A percentile compares a stretch with the other conserved stretches of the same genome.
These are phyloP conservation scores for Neurospora tetrasperma DNA, from an alignment of 495 filamentous ascomycete genomes.

Conservation along the genomic window DNA sequence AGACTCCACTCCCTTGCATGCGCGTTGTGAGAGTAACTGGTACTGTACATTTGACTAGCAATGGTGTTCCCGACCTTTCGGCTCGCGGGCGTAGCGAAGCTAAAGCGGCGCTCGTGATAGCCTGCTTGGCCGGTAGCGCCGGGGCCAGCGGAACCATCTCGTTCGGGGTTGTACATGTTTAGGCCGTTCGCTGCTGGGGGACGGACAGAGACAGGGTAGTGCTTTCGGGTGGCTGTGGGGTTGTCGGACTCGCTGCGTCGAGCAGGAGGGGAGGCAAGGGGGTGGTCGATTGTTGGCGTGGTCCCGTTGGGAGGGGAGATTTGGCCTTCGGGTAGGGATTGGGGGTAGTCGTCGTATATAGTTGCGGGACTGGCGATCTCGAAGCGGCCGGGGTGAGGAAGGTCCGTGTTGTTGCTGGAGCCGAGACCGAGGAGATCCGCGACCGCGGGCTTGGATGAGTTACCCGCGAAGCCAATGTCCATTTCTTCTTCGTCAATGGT, in stretches of 20 bases:
- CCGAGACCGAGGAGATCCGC: constrained; percentile 70
- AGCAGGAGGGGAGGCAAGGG: not conserved
- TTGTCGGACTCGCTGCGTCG: not conserved
- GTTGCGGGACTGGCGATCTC: constrained; percentile 49
- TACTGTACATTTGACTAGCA: constrained; percentile 33
- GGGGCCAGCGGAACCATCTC: not conserved
- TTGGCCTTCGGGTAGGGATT: not conserved
- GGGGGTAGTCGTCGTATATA: constrained; percentile 9
- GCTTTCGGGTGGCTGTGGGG: not conserved
- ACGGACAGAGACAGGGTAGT: not conserved
- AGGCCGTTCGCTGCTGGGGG: constrained; percentile 5
- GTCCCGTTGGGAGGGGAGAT: constrained; percentile 4
- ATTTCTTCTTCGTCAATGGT: constrained; percentile 21
- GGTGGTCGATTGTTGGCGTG: not conserved
- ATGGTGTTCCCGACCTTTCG: constrained; percentile 30
- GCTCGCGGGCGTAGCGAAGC: constrained; percentile 26
- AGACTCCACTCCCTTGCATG: not conserved
- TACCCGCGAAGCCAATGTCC: constrained; percentile 39
- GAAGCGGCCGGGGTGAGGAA: constrained; percentile 78
- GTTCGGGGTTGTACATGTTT: constrained; percentile 35
- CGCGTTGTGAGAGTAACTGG: constrained; percentile 2
- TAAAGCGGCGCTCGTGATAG: constrained; percentile 28
- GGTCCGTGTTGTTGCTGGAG: constrained; percentile 47
- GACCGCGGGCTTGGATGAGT: constrained; percentile 42
- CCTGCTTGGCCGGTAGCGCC: constrained; percentile 11